Percentiles rank a stretch among this genome's conserved stretches.
These are phyloP conservation scores for Heliamphora exappendiculata DNA, from an alignment of 148 eudicot genomes.

Conservation along the genomic window DNA sequence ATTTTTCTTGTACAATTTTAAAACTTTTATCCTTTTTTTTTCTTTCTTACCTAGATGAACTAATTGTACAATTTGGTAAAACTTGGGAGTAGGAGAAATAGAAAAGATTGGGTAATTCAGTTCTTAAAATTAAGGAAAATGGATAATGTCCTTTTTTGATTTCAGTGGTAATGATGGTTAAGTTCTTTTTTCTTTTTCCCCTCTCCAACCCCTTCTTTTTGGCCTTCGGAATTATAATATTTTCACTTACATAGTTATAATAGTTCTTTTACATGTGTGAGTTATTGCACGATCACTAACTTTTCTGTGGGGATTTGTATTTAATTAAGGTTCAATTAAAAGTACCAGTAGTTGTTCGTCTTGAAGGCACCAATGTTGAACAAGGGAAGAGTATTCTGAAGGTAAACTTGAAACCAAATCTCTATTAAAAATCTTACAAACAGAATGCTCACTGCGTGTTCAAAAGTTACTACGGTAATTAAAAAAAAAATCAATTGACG, in stretches of 20 bases:
- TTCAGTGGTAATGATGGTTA: neutral
- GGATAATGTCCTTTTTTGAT: neutral
- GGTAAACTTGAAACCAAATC: slow-evolving; percentile 29
- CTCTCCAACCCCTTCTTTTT: no score
- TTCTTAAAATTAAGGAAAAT: neutral
- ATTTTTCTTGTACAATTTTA: neutral
- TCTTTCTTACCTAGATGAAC: neutral
- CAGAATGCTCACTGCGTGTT: neutral
- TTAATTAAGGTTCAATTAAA: slow-evolving; percentile 61
- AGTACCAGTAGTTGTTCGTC: slow-evolving; percentile 86
- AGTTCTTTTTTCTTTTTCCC: neutral
- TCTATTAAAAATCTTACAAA: neutral
- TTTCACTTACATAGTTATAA: neutral
- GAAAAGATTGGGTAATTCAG: neutral
- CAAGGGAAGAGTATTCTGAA: slow-evolving; percentile 90
- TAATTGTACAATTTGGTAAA: neutral
- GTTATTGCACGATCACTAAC: slow-evolving; percentile 3
- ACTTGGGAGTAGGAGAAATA: neutral
- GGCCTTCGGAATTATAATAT: neutral
- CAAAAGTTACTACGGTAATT: neutral
- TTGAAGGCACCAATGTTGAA: slow-evolving; percentile 97
- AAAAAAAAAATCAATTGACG: neutral
- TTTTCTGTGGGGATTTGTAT: neutral
- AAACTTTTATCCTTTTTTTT: neutral
- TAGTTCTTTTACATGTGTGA: neutral